Percentiles rank a stretch among this genome's conserved stretches.
Conservation (phyloP, 1,284 basidiomycete genomes). For the Rhodotorula sp. region DNA sequence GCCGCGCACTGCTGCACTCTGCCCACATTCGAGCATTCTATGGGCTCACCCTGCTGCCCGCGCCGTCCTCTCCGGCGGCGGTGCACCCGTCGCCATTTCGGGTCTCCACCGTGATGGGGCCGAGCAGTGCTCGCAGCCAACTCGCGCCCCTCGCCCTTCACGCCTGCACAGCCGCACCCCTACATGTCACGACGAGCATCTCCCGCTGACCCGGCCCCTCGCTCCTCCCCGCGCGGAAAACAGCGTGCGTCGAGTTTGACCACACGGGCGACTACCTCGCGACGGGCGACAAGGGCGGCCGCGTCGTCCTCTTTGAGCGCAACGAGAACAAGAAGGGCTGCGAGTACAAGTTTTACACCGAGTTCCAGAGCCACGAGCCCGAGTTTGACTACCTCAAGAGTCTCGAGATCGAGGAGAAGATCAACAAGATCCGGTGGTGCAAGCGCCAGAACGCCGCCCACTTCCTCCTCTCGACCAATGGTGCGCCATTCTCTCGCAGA, state of each 20-base stretch:
- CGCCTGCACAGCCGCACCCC: not conserved
- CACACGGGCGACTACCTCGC: slow-evolving; percentile 99
- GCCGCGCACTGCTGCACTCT: too few species aligned
- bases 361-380: slow-evolving; percentile 98
- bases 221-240: slow-evolving; percentile 4
- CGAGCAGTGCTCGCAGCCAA: not conserved
- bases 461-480: slow-evolving; percentile 95
- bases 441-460: slow-evolving; percentile 96
- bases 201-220: not conserved
- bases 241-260: slow-evolving; percentile 95
- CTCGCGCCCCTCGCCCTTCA: not conserved
- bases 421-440: slow-evolving; percentile 99
- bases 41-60: too few species aligned
- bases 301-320: slow-evolving; percentile 97
- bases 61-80: too few species aligned
- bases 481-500: slow-evolving; percentile 55
- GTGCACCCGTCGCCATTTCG: too few species aligned
- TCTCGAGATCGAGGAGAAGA: slow-evolving; percentile 99
- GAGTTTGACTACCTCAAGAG: slow-evolving; percentile 99
- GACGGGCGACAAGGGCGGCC: slow-evolving; percentile 98
- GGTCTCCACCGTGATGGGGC: too few species aligned
- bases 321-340: slow-evolving; percentile 99
- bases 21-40: too few species aligned
- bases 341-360: slow-evolving; percentile 99
- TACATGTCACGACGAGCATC: not conserved